Evolutionary conservation across 164 flowering plant species (phyloP).

Genomic region (Berberis vulgaris): DNA sequence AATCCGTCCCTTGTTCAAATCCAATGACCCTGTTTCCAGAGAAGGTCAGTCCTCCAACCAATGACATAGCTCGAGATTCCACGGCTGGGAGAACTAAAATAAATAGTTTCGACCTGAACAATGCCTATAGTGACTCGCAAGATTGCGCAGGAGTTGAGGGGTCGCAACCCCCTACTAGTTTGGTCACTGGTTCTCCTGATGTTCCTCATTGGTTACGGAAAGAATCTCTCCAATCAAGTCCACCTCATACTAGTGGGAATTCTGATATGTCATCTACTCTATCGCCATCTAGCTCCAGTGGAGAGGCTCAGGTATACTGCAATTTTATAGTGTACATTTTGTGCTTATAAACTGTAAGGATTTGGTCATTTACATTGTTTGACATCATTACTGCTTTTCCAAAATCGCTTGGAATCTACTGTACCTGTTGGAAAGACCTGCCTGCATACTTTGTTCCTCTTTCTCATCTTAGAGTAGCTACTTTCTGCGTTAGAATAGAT

Average conservation of each 20-base stretch:
- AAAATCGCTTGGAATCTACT: no score
- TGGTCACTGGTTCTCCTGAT: slow-evolving; percentile 23
- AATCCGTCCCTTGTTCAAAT: slow-evolving; percentile 8
- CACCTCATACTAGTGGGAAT: slow-evolving; percentile 79
- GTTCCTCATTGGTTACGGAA: slow-evolving; percentile 40
- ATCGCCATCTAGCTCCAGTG: slow-evolving; percentile 86
- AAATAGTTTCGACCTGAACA: slow-evolving; percentile 68
- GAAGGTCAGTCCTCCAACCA: slow-evolving; percentile 16
- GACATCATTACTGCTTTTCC: no score
- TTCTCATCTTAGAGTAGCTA: no score
- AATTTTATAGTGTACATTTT: background rate
- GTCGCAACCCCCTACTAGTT: slow-evolving; percentile 22
- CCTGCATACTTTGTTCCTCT: no score
- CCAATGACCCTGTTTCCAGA: slow-evolving; percentile 1
- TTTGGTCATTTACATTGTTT: no score
- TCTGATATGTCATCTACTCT: slow-evolving; percentile 76
- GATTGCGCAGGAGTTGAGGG: slow-evolving; percentile 47
- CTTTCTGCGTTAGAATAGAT: no score
- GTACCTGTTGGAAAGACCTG: no score
- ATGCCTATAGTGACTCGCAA: slow-evolving; percentile 48
- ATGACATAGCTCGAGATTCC: slow-evolving; percentile 16
- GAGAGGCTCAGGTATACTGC: slow-evolving; percentile 67
- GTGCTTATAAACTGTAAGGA: no score
- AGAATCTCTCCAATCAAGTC: slow-evolving; percentile 48
- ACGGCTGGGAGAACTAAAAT: slow-evolving; percentile 25